Base-by-base conservation (phyloP, 768 basidiomycete species). In the Symmetrospora coprosmae region DNA sequence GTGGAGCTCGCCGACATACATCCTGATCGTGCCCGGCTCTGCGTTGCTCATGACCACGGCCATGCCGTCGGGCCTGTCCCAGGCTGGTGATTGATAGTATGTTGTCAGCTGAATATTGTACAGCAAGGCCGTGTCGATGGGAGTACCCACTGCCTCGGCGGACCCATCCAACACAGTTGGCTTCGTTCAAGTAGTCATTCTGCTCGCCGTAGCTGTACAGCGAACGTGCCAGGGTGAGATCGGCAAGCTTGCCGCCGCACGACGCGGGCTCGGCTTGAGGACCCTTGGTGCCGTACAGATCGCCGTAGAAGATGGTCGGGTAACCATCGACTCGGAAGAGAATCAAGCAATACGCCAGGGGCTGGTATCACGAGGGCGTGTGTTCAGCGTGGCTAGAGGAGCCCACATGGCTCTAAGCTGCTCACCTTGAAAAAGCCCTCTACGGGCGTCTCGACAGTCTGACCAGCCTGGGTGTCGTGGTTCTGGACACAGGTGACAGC, bases 141-240 rank as follows among this genome's bases (percentile, higher is more conserved):
- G n/a, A n/a, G n/a, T n/a, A n/a, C n/a, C n/a, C n/a, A n/a, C n/a
- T n/a, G 74, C 40, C 68, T 71, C 14, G 41, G 27, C 75, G 61
- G n/a, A 75, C 66, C 75, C 75, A 76, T 19, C 75, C 75, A 33
- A 74, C 66, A 46, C 69, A 70, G 66, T 74, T 72, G 55, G 74
- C 67, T 71, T 67, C 67, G 67, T 75, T 73, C 68, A 66, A 73
- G 70, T 75, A 73, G 50, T 75, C 74, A 16, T 68, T 62, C 31
- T 67, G 66, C 45, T 72, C 70, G 17, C 74, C 74, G 65, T 75
- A 74, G 39, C 37, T 50, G 65, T 59, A 69, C 40, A 63, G 56
- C 27, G 60, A 38, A 19, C 58, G 47, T 17, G 55, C 60, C 17
- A 69, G 60, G 39, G 74, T 63, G 34, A 76, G 69, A 63, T 75